Evolutionary conservation across 208 protist species (phyloP), one percentile per base, ranked within the genome.

Genomic region (Leishmania tropica): DNA sequence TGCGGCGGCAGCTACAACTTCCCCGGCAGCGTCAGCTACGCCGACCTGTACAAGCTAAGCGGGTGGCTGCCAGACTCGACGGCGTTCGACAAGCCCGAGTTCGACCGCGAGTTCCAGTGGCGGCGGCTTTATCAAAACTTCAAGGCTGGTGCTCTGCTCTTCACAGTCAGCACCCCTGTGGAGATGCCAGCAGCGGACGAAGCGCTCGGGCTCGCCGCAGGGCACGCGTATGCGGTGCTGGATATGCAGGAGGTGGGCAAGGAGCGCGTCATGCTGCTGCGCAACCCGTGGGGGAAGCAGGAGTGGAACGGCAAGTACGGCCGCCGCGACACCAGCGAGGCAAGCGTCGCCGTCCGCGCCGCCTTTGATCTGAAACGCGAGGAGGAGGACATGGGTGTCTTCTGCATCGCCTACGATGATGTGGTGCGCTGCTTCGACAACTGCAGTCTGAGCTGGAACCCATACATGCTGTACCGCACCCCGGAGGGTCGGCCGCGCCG

Each of bases 31-130:
- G 94, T 81, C 54, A 95, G 93, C 84, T 87, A 86, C 83, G 87
- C 85, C n/a, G 95, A 98, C 71, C 81, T 98, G 35, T 97, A 97
- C 88, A 95, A 94, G 78, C 86, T 98, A 31, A 94, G 86, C 68
- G 96, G 94, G 10, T 98, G 94, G 93, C 85, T 98, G 51, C 96
- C 96, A 2, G 94, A 98, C 79, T 83, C 78, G 8, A 77, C 94
- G 28, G 64, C 70, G 15, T 85, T 82, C 37, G 83, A 76, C 74
- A 82, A 81, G 75, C 83, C 83, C 42, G 84, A 86, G 48, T 91
- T 96, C 72, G 87, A 96, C 85, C 58, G 78, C 5, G 88, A 97
- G 73, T 87, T 86, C 62, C 89, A 97, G 81, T 98, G 96, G 95
- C 83, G 65, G 71, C 85, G 93, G 15, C 80, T 98, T 28, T 84